Evolutionary conservation across 2,329 filamentous ascomycete species (phyloP), one percentile per base, ranked within the genome.

Genomic region (Colletotrichum eremochloae): DNA sequence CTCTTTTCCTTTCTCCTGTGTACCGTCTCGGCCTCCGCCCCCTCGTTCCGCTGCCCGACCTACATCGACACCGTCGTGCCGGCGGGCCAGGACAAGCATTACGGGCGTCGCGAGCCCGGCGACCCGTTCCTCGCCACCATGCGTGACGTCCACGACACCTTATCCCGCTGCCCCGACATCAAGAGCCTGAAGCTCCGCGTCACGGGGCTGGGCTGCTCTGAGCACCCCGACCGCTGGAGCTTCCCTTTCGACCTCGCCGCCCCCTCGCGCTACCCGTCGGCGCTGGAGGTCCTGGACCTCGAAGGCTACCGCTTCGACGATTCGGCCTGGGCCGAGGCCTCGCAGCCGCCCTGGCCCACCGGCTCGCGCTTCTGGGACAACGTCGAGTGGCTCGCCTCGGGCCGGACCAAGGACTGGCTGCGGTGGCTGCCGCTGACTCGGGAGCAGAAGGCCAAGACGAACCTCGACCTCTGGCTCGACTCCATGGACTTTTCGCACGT

Each of bases 381-480:
- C 12, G 1, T 18, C 36, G 29, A 60, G 18, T 72, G 69, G 66
- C 12, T 60, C 3, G 31, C 18, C 8, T 46, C 44, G 6, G 70
- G 70, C 3, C 48, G 50, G 11, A 65, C 38, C 9, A 33, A 20
- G 42, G 44, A 44, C 15, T 72, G 70, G 56, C 14, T 68, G 33
- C 61, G 44, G 24, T 53, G 48, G 29, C 9, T 71, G 1, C 36
- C 48, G n/a, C 42, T 67, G n/a, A 50, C 71, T 2, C 7, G 7
- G 7, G 61, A 29, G 20, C 40, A 52, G n/a, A 73, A 63, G 33
- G 38, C 40, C 15, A 44, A 46, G 46, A 71, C 62, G 6, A 73
- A 71, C 33, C 56, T 73, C 20, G 71, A 71, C 8, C 67, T 73
- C 11, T 66, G 62, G 67, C 57, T 73, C 18, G 42, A 67, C 15